Base-by-base conservation (phyloP, 2,329 filamentous ascomycete genomes). In the Pestalotiopsis sp. region DNA sequence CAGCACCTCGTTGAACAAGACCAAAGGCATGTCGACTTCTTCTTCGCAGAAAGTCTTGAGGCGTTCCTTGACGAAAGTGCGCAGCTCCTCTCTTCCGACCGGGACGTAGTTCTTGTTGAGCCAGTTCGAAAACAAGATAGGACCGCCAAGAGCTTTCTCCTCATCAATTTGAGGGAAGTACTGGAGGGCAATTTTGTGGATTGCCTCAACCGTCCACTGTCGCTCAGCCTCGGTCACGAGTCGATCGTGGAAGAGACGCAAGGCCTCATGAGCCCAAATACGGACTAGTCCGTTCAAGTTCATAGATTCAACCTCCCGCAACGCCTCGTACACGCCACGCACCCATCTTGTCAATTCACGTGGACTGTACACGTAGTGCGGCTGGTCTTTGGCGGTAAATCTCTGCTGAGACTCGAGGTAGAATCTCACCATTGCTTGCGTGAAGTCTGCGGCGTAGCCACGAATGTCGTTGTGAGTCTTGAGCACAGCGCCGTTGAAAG, bases 41-140 rank as follows among this genome's bases (percentile, higher is more conserved):
- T 99, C 96, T 78, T 99, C 97, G 78, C 96, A 99, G 87, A 99
- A 99, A 0, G 96, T 99, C 85, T 93, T 95, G 70, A 99, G 89
- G 77, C 96, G 91, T 65, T 96, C 96, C 83, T 98, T 98, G 79
- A 99, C 96, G 74, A 98, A 99, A 74, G 98, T 96, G 74, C 97
- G 91, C 49, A 99, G 86, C 76, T 97, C 92, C 78, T 99, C 96
- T 73, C 96, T 93, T 76, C 97, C 94, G 52, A 99, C 96, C 6
- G 96, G 96, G 12, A 98, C 90, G 77, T 99, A 99, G 80, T 99
- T 93, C 89, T 97, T 98, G 13, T 95, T 98, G 5, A 99, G 87
- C 96, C 96, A 99, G 83, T 99, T 99, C 6, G 97, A 99, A 86
- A 97, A 99, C 68, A 99, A 84, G 67, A 99, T 98, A 0, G 96